Percentiles rank a stretch among this genome's conserved stretches.
phyloP scores from a whole-genome alignment of 352 stramenopile species.

The Vaucheria bursata region DNA sequence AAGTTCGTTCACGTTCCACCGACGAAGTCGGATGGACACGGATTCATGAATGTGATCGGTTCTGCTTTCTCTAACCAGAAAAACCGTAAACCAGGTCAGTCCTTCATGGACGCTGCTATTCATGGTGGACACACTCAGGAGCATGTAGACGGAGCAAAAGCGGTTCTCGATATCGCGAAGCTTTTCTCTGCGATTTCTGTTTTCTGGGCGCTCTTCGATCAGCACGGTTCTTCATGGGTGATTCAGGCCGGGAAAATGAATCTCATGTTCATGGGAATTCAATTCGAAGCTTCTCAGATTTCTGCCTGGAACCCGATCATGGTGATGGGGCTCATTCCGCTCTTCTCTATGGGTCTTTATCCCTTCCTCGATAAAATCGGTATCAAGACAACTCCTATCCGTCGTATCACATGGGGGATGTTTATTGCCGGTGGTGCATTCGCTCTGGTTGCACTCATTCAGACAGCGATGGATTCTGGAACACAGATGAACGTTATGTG shows the following conservation, averaged over 20 bases:
- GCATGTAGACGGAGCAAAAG: not conserved
- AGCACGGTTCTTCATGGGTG: not conserved
- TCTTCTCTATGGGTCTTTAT: not conserved
- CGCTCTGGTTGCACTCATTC: not conserved
- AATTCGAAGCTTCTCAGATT: slow-evolving; percentile 5
- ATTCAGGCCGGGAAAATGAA: not conserved
- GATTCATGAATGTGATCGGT: not conserved
- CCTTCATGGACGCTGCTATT: too few relatives aligned
- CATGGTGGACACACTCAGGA: not conserved
- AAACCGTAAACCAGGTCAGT: not conserved
- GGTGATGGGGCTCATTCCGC: not conserved
- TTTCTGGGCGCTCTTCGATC: not conserved
- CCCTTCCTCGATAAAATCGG: not conserved
- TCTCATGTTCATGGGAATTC: not conserved
- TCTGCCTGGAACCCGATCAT: slow-evolving; percentile 3
- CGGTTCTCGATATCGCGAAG: not conserved
- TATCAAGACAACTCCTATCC: not conserved
- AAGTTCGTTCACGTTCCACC: not conserved
- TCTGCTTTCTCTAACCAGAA: not conserved
- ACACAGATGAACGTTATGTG: not conserved
- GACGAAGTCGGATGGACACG: not conserved
- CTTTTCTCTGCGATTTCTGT: not conserved
- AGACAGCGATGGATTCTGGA: not conserved
- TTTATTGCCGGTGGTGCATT: not conserved
- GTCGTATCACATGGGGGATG: slow-evolving; percentile 1